phyloP scores from a whole-genome alignment of 441 rosid species.

The Pelargonium citronellum region DNA sequence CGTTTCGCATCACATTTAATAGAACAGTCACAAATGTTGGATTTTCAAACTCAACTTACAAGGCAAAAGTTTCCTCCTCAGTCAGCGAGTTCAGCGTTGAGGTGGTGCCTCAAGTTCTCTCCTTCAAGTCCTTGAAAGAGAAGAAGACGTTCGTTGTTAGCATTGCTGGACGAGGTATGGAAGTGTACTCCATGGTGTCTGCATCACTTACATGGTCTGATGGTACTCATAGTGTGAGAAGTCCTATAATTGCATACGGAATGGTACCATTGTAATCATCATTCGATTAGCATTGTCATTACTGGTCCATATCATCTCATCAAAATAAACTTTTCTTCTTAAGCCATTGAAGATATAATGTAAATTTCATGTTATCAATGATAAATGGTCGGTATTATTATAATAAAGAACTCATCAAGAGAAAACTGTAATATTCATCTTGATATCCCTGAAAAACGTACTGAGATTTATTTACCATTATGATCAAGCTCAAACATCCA shows the following conservation, averaged over 20 bases:
- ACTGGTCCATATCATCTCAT: too few relatives aligned
- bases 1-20: constrained; percentile 22
- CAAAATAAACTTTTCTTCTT: too few relatives aligned
- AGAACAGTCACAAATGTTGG: constrained; percentile 53
- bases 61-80: constrained; percentile 15
- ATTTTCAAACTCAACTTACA: constrained; percentile 33
- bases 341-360: too few relatives aligned
- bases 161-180: constrained; percentile 22
- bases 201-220: constrained; percentile 40
- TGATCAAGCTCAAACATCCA: too few relatives aligned
- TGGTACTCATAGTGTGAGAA: constrained; percentile 31
- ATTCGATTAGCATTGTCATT: background rate
- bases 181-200: constrained; percentile 7
- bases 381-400: too few relatives aligned
- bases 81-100: constrained; percentile 13
- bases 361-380: too few relatives aligned
- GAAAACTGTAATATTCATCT: too few relatives aligned
- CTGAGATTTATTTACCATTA: too few relatives aligned
- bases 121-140: constrained; percentile 30
- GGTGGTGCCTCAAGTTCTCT: constrained; percentile 32
- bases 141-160: constrained; percentile 34
- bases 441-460: too few relatives aligned
- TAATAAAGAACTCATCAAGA: too few relatives aligned
- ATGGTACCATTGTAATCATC: background rate
- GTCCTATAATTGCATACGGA: constrained; percentile 26